Evolutionary conservation across 2,329 filamentous ascomycete species (phyloP).

Genomic region (Fusarium pseudocircinatum): DNA sequence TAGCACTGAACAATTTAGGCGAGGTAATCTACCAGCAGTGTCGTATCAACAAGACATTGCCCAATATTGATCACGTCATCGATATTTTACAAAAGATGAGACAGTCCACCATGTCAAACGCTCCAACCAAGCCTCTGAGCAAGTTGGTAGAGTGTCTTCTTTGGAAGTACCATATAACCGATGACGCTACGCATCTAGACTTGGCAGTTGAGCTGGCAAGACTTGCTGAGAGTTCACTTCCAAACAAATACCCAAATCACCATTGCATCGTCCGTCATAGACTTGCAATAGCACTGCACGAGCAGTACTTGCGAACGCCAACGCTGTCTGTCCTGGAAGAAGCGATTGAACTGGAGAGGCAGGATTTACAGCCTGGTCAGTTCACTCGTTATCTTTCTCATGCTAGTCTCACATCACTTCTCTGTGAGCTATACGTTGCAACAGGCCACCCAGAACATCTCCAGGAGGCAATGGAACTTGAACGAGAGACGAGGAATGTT

Average conservation of each 20-base stretch:
- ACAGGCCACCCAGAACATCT: neutral
- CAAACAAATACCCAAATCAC: neutral
- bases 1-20: rapidly evolving
- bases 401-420: neutral
- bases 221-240: neutral
- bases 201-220: neutral
- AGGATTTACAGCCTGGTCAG: neutral
- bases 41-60: rapidly evolving
- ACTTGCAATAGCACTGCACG: neutral
- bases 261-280: neutral
- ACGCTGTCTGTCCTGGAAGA: rapidly evolving
- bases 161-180: neutral
- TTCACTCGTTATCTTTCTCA: neutral
- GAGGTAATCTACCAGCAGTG: neutral
- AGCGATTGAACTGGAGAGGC: neutral
- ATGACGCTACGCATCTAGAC: rapidly evolving
- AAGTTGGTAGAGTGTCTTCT: neutral
- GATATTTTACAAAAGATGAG: rapidly evolving
- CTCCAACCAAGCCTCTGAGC: neutral
- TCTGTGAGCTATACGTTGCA: neutral
- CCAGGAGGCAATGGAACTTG: neutral
- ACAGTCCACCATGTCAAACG: rapidly evolving
- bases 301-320: neutral
- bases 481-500: neutral
- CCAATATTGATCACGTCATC: rapidly evolving